These are phyloP conservation scores for Schizosaccharomyces versatilis DNA, from an alignment of 1,139 yeast genomes.

Conservation along the genomic window DNA sequence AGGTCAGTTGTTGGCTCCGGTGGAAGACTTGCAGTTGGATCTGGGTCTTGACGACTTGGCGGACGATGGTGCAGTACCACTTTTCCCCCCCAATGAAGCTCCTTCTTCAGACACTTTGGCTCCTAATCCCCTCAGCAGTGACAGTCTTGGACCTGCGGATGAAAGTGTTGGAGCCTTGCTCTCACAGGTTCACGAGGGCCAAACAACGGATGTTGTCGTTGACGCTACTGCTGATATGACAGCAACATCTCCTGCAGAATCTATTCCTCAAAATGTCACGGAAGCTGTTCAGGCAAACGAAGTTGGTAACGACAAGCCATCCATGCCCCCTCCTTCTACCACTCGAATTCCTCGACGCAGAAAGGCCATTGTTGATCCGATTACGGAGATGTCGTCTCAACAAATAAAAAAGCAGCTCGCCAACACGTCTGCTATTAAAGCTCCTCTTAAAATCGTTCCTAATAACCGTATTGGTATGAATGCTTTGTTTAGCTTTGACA, in stretches of 20 bases:
- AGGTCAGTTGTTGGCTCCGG: slow-evolving; percentile 11
- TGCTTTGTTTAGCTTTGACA: no score
- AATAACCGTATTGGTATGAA: slow-evolving; percentile 4
- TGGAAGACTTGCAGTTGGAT: slow-evolving; percentile 14
- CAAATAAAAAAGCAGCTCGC: slow-evolving; percentile 4
- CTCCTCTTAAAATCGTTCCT: slow-evolving; percentile 3
- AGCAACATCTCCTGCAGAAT: background rate
- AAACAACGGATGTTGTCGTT: slow-evolving; percentile 4
- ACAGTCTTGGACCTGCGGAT: background rate
- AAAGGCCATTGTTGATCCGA: slow-evolving; percentile 4
- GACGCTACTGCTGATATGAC: background rate
- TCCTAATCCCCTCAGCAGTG: slow-evolving; percentile 4
- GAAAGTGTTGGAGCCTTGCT: background rate
- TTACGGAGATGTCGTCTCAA: slow-evolving; percentile 4
- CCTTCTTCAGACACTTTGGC: background rate
- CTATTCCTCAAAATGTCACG: background rate
- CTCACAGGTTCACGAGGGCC: slow-evolving; percentile 5
- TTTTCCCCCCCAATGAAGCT: slow-evolving; percentile 20
- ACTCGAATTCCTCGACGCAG: background rate
- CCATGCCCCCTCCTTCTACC: background rate
- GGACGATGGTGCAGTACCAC: slow-evolving; percentile 21
- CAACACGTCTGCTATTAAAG: slow-evolving; percentile 3
- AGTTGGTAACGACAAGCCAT: background rate
- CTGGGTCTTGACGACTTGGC: slow-evolving; percentile 13
- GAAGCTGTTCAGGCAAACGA: background rate